Evolutionary conservation across 2,329 filamentous ascomycete genomes (phyloP), one percentile per base, ranked within the genome.

Genomic region (Alternaria gaisen): DNA sequence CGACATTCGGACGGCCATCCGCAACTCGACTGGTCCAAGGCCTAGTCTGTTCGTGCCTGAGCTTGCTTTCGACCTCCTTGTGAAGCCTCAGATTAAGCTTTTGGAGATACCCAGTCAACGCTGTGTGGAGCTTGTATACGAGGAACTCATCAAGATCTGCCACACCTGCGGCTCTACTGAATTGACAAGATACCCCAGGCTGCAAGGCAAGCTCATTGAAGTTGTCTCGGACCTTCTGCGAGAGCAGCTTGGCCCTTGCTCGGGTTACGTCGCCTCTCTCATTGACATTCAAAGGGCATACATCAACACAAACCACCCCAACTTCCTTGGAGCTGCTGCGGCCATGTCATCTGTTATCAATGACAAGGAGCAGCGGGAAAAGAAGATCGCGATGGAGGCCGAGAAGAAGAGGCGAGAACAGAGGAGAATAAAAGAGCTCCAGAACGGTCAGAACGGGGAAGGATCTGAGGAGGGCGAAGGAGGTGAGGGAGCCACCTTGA

Each of bases 241-340:
- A 56, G 95, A 99, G 81, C 88, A 94, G 61, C 85, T 99, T 6
- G 95, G 95, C 2, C 95, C 95, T 11, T 89, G 91, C 58, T 97
- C 94, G 2, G 86, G 82, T 53, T 99, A 99, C 70, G 95, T 99
- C 43, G 95, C 97, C 79, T 98, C 94, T 41, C 85, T 99, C 64
- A 99, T 99, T 68, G 91, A 95, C 26, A 99, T 99, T 62, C 95
- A 99, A 80, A 88, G 95, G 68, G 95, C 95, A 20, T 99, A 99
- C 80, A 98, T 99, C 82, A 99, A 99, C 83, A 99, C 95, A 42
- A 99, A 99, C 75, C 95, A 99, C 77, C 95, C 95, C 50, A 99
- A 99, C 80, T 99, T 99, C 83, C 87, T 98, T 16, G 95, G 95
- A 44, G 95, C 95, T 16, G 94, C 95, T 22, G 94, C 94, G 36